These are phyloP conservation scores for Nakaseomyces bracarensis DNA, from an alignment of 1,139 yeast species.

Conservation along the genomic window DNA sequence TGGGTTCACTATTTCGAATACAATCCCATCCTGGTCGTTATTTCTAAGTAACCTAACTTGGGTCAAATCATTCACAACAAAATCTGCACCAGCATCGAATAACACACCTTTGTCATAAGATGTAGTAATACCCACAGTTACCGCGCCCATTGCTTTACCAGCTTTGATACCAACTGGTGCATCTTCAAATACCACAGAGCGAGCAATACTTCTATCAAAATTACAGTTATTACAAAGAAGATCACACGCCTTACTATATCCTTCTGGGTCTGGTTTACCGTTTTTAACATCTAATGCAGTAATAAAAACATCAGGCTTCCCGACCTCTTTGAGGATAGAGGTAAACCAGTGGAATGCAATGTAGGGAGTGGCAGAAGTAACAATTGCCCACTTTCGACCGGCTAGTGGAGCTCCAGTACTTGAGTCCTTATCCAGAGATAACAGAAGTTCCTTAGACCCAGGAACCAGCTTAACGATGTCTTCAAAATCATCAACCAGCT, in stretches of 20 bases:
- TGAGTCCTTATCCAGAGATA: constrained; percentile 35
- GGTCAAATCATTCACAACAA: constrained; percentile 58
- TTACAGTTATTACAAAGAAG: constrained; percentile 47
- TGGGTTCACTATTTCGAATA: constrained; percentile 19
- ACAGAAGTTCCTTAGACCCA: constrained; percentile 57
- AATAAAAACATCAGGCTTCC: constrained; percentile 56
- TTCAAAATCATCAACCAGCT: constrained; percentile 56
- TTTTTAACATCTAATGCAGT: constrained; percentile 62
- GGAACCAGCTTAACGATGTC: constrained; percentile 57
- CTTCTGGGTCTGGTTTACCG: constrained; percentile 76
- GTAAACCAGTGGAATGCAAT: constrained; percentile 45
- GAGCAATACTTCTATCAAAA: constrained; percentile 33
- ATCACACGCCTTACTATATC: constrained; percentile 40
- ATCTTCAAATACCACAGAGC: constrained; percentile 69
- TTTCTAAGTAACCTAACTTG: constrained; percentile 33
- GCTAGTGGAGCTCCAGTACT: constrained; percentile 33
- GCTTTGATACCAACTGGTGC: constrained; percentile 77
- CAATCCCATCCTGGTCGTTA: constrained; percentile 16
- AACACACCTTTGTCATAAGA: constrained; percentile 57
- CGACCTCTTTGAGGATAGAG: constrained; percentile 48
- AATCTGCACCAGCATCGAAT: constrained; percentile 63
- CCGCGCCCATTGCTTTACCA: constrained; percentile 70
- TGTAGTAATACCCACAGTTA: constrained; percentile 66
- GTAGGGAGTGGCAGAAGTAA: constrained; percentile 65
- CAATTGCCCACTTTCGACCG: constrained; percentile 59